phyloP scores from a whole-genome alignment of 1,139 yeast species.

The Taphrina populina region DNA sequence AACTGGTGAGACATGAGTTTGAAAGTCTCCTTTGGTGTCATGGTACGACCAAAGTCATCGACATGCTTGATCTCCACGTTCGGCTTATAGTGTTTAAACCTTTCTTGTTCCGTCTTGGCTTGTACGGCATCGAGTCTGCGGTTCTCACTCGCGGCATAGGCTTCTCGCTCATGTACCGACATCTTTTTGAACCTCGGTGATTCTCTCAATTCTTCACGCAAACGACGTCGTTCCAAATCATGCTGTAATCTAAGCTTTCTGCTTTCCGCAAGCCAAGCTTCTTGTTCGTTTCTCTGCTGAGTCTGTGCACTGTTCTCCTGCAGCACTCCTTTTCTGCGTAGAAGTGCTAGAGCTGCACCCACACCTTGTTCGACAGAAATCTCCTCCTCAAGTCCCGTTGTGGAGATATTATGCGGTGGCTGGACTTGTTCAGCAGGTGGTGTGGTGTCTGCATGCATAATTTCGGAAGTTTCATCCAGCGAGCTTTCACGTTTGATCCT shows the following conservation, averaged over 20 bases:
- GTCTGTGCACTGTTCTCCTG: conserved; percentile 37
- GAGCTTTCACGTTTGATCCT: conserved; percentile 2
- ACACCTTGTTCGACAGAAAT: conserved; percentile 37
- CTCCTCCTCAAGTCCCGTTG: conserved; percentile 38
- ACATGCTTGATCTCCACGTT: conserved; percentile 61
- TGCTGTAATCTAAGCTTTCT: conserved; percentile 35
- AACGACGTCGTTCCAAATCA: conserved; percentile 37
- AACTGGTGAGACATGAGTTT: conserved; percentile 81
- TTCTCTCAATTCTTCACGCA: conserved; percentile 40
- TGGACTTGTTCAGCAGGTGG: neutral
- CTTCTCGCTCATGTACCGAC: conserved; percentile 45
- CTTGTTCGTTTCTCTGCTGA: too few relatives aligned
- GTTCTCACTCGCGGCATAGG: conserved; percentile 49
- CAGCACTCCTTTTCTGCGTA: conserved; percentile 37
- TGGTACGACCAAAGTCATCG: conserved; percentile 67
- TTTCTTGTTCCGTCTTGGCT: conserved; percentile 43
- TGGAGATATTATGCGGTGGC: conserved; percentile 21
- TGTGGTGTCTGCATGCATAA: conserved; percentile 17
- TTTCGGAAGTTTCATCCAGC: neutral
- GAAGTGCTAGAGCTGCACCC: conserved; percentile 39
- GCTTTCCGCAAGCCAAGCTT: conserved; percentile 37
- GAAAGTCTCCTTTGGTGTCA: conserved; percentile 75
- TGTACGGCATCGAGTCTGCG: conserved; percentile 42
- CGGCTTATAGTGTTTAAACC: conserved; percentile 59
- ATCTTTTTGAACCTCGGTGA: conserved; percentile 43